Percentiles rank a stretch among this genome's conserved stretches.
phyloP scores from a whole-genome alignment of 2,329 filamentous ascomycete genomes.

The Aspergillus caelatus region DNA sequence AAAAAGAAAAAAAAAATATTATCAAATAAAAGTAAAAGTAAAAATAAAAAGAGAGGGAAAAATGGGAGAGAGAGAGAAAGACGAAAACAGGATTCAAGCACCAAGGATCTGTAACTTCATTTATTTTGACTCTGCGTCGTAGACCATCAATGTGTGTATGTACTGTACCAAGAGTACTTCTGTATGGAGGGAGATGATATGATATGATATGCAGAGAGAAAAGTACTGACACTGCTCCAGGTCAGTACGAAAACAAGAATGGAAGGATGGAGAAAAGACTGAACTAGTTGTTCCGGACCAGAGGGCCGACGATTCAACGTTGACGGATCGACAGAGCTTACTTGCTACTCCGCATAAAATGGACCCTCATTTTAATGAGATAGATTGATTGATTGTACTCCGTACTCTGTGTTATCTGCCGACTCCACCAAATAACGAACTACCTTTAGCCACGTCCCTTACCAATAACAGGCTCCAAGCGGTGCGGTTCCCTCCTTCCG shows the following conservation, averaged over 20 bases:
- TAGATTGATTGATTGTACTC: not conserved
- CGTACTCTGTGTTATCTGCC: not conserved
- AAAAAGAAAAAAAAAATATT: no score
- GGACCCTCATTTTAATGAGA: not conserved
- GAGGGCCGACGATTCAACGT: not conserved
- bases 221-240: not conserved
- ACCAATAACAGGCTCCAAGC: not conserved
- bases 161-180: no score
- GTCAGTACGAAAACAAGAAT: not conserved
- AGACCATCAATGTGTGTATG: no score
- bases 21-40: no score
- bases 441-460: no score
- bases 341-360: not conserved
- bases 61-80: no score
- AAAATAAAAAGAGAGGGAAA: no score
- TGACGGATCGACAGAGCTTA: not conserved
- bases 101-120: not conserved
- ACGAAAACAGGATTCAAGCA: not conserved
- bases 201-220: not conserved
- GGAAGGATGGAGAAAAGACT: no score
- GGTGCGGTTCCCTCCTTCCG: not conserved
- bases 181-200: no score
- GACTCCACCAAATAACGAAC: not conserved
- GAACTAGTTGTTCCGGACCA: not conserved
- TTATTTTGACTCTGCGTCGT: no score